phyloP scores from a whole-genome alignment of 2,329 filamentous ascomycete genomes.

The Tricladium varicosporioides region DNA sequence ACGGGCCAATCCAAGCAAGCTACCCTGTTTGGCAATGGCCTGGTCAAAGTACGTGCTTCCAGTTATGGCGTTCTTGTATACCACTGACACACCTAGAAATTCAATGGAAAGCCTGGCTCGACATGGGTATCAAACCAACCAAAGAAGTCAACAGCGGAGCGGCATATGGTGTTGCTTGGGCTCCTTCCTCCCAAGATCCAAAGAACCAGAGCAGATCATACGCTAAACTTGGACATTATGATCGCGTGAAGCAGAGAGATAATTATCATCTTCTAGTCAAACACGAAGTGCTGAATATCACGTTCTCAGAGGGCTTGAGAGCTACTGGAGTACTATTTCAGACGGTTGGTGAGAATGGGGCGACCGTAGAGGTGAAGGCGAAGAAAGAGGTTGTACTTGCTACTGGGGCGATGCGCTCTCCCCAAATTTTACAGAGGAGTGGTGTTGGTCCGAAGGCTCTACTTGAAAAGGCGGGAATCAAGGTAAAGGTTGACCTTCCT shows the following conservation, averaged over 20 bases:
- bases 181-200: not conserved
- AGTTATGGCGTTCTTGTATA: not conserved
- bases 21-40: not conserved
- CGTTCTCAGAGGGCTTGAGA: not conserved
- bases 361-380: not conserved
- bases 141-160: not conserved
- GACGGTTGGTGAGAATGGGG: not conserved
- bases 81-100: not conserved
- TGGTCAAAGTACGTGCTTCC: not conserved
- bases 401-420: conserved; percentile 32
- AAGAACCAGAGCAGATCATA: not conserved
- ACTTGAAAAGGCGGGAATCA: conserved; percentile 33
- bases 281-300: not conserved
- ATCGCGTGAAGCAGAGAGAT: not conserved
- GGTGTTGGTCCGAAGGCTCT: conserved; percentile 30
- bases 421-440: conserved; percentile 21
- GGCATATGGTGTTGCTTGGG: not conserved
- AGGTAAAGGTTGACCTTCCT: conserved; percentile 34
- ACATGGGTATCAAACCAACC: not conserved
- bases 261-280: not conserved
- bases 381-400: conserved; percentile 37
- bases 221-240: not conserved
- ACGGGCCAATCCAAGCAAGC: not conserved
- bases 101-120: not conserved
- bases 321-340: not conserved